Conservation (phyloP, 257 asterid species). For the Cruciata laevipes region DNA sequence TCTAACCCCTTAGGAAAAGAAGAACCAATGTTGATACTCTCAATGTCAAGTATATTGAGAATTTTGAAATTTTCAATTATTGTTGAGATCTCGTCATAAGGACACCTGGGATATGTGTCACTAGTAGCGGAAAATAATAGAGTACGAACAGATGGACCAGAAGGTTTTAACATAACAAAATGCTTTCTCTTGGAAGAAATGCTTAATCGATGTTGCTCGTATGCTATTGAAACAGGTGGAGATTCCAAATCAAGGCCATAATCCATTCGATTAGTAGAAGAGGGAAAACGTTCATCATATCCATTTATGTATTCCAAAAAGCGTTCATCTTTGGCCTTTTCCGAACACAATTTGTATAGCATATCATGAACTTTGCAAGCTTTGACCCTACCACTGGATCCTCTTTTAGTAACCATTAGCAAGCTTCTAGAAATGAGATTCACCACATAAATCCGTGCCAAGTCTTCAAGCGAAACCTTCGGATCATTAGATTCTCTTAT, state of each 20-base stretch:
- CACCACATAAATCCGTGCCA: conserved; percentile 5
- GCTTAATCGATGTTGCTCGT: background rate
- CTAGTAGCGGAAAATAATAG: background rate
- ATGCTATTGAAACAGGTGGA: background rate
- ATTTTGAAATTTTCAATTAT: no score
- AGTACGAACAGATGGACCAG: conserved; percentile 2
- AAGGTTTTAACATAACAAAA: background rate
- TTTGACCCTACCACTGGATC: conserved; percentile 9
- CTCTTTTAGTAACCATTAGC: conserved; percentile 1
- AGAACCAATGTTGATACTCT: background rate
- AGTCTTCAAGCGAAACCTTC: conserved; percentile 2
- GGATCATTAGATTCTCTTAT: no score
- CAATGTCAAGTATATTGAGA: background rate
- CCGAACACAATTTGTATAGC: background rate
- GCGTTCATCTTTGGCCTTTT: background rate
- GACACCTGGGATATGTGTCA: background rate
- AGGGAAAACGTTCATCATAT: background rate
- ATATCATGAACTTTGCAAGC: conserved; percentile 4
- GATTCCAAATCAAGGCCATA: background rate
- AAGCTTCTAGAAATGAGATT: conserved; percentile 17
- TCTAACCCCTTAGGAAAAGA: background rate
- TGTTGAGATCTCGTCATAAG: background rate
- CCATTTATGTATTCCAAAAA: background rate
- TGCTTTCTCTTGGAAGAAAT: conserved; percentile 1
- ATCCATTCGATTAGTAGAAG: background rate